Conservation (phyloP, 1,284 basidiomycete genomes). For the Puccinia coronata region DNA sequence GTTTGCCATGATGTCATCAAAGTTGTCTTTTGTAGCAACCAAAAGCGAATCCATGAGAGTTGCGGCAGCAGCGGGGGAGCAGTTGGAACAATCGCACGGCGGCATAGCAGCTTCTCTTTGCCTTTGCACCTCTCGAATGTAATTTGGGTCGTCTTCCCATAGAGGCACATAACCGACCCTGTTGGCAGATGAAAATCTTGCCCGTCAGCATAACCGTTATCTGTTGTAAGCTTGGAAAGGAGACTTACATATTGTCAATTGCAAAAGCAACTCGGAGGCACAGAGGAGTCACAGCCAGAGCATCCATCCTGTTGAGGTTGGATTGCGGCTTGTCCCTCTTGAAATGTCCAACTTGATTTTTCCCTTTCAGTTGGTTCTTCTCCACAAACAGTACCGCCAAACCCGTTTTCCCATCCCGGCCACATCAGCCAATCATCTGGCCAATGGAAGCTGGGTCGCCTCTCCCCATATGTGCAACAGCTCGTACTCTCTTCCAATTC, state of each 20-base stretch:
- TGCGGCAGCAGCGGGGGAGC: neutral
- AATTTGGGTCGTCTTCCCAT: neutral
- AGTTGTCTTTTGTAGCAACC: neutral
- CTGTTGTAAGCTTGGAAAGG: neutral
- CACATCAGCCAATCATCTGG: conserved; percentile 10
- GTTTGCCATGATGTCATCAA: neutral
- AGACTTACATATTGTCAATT: neutral
- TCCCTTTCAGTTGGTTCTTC: neutral
- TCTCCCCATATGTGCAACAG: conserved; percentile 2
- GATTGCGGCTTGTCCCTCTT: neutral
- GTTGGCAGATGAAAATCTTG: neutral
- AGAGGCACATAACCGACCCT: neutral
- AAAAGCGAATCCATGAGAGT: neutral
- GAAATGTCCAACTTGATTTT: neutral
- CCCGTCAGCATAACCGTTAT: neutral
- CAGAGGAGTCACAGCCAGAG: neutral
- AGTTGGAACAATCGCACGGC: neutral
- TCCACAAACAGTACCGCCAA: conserved; percentile 16
- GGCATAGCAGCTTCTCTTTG: neutral
- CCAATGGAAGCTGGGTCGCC: neutral
- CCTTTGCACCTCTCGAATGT: neutral
- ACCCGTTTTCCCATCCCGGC: neutral
- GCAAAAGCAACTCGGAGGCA: neutral
- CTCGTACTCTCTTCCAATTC: neutral
- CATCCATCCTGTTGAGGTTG: neutral